phyloP scores from a whole-genome alignment of 169 alveolate species.

The Toxoplasma gondii region DNA sequence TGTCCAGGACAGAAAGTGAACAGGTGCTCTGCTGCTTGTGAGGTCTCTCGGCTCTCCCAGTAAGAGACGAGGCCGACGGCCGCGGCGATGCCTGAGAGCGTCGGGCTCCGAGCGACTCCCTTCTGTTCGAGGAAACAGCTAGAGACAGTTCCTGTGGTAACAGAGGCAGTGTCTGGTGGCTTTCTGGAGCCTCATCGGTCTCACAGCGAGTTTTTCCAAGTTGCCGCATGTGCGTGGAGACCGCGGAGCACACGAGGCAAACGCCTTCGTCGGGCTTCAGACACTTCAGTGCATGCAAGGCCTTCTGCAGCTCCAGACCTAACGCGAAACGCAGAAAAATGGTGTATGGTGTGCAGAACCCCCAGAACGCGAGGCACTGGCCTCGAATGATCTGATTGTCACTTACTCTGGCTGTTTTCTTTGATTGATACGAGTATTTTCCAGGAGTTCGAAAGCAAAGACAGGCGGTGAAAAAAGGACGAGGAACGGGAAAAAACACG shows the following conservation, averaged over 20 bases:
- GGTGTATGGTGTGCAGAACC: no score
- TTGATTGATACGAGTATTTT: no score
- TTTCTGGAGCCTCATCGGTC: background rate
- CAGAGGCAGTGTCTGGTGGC: background rate
- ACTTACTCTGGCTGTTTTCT: no score
- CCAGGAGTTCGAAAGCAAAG: no score
- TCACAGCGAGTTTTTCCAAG: background rate
- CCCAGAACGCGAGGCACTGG: no score
- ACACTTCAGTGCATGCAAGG: constrained; percentile 17
- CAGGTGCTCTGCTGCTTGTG: background rate
- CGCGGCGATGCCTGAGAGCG: background rate
- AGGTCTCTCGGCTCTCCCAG: background rate
- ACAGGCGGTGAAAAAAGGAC: no score
- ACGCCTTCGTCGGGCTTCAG: constrained; percentile 28
- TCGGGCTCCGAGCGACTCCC: no score
- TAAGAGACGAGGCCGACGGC: background rate
- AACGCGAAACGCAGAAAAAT: background rate
- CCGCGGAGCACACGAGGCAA: background rate
- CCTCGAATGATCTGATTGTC: no score
- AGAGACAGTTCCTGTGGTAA: background rate
- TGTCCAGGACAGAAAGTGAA: background rate
- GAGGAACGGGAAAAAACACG: no score
- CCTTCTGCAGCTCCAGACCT: constrained; percentile 34
- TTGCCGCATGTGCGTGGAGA: background rate
- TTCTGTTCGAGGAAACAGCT: no score